A percentile compares a stretch with the other conserved stretches of the same genome.
These are phyloP conservation scores for Fusarium graminum DNA, from an alignment of 2,329 filamentous ascomycete genomes.

Conservation along the genomic window DNA sequence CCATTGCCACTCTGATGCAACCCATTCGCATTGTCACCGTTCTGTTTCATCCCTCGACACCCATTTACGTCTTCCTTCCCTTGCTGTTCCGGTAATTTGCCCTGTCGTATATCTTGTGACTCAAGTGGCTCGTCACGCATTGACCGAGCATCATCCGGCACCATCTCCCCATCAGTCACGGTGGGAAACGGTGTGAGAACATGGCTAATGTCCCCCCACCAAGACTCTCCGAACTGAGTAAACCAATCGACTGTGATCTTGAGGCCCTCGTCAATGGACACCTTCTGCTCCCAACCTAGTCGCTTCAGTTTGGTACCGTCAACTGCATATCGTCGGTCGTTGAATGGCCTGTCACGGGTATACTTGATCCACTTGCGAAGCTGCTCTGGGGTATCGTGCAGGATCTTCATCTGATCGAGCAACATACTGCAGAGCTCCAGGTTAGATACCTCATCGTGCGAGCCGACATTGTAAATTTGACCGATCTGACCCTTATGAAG, in stretches of 20 bases:
- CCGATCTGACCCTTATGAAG: slow-evolving; percentile 80
- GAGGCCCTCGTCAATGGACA: slow-evolving; percentile 73
- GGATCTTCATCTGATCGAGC: slow-evolving; percentile 71
- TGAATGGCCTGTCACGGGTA: slow-evolving; percentile 83
- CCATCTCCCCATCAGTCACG: slow-evolving; percentile 68
- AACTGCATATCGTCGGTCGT: slow-evolving; percentile 79
- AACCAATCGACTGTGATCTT: slow-evolving; percentile 78
- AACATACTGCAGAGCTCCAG: slow-evolving; percentile 75
- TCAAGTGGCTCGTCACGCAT: slow-evolving; percentile 53
- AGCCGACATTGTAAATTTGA: slow-evolving; percentile 86
- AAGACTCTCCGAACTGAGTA: slow-evolving; percentile 71
- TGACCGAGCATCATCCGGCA: slow-evolving; percentile 61
- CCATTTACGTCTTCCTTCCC: slow-evolving; percentile 23
- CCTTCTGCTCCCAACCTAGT: slow-evolving; percentile 78
- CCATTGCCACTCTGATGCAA: slow-evolving; percentile 13
- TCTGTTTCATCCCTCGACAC: slow-evolving; percentile 25
- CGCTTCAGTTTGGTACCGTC: slow-evolving; percentile 75
- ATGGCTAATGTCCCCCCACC: slow-evolving; percentile 80
- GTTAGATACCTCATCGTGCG: slow-evolving; percentile 82
- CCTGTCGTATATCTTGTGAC: slow-evolving; percentile 41
- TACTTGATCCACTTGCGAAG: slow-evolving; percentile 77
- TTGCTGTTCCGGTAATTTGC: slow-evolving; percentile 30
- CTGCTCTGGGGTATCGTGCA: slow-evolving; percentile 63
- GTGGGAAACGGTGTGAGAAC: slow-evolving; percentile 77
- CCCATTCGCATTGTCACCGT: slow-evolving; percentile 20